A percentile compares a stretch with the other conserved stretches of the same genome.
phyloP scores from a whole-genome alignment of 495 filamentous ascomycete species.

The Lasiosphaeria ovina region DNA sequence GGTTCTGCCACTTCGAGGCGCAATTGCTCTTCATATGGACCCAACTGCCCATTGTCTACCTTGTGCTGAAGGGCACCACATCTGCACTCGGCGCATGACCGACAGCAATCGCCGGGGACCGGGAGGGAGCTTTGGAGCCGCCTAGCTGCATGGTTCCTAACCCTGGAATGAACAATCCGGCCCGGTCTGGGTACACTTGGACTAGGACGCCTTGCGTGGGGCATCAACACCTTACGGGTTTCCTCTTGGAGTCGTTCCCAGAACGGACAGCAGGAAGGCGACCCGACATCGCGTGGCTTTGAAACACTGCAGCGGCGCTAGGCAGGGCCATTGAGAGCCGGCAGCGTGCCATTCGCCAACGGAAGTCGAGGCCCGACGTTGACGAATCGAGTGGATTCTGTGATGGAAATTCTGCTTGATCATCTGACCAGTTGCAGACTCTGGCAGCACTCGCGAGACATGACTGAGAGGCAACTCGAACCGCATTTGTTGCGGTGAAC shows the following conservation, averaged over 20 bases:
- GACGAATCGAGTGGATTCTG: slow-evolving; percentile 15
- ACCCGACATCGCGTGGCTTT: background rate
- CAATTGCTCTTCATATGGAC: no score
- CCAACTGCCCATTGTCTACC: no score
- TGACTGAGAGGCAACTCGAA: background rate
- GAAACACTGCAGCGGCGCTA: background rate
- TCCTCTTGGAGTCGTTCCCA: background rate
- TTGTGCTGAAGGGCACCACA: no score
- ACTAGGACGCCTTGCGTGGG: background rate
- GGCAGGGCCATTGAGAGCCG: background rate
- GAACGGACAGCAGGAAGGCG: background rate
- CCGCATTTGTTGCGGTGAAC: background rate
- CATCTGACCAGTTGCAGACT: slow-evolving; percentile 15
- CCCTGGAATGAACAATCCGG: no score
- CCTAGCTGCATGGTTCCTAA: no score
- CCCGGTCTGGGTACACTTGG: no score
- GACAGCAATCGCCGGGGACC: no score
- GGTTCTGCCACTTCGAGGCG: no score
- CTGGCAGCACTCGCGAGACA: background rate
- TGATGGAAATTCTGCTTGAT: slow-evolving; percentile 7
- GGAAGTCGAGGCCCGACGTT: background rate
- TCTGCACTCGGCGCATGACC: no score
- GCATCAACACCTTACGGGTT: background rate
- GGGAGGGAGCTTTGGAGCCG: no score
- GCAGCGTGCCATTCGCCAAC: background rate